Evolutionary conservation across 2,329 filamentous ascomycete species (phyloP), one percentile per base, ranked within the genome.

Genomic region (Pseudogymnoascus sp.): DNA sequence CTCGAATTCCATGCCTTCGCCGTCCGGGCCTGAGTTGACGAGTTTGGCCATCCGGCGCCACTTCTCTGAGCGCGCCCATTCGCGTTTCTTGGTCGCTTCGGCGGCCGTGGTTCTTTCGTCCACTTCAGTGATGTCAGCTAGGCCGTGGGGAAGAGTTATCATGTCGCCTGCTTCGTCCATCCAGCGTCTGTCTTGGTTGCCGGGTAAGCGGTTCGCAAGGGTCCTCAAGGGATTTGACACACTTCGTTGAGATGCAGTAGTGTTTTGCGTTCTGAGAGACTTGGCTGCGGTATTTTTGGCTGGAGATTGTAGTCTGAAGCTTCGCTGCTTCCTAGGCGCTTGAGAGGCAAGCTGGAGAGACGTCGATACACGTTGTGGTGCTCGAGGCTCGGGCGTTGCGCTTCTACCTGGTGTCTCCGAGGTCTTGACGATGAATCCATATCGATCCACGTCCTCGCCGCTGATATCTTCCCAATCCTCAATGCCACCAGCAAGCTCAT

Each of bases 381-480:
- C 68, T 64, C 68, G 68, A 23, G 68, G 66, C 59, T 71, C 69
- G n/a, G 72, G 71, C n/a, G 70, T 71, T 66, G 77, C 76, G 12
- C 57, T 40, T 60, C 37, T 40, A n/a, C 16, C 23, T 18, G 34
- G 18, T 12, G 23, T 12, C 4, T 61, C 59, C 16, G 69, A 59
- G 29, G 75, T 76, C 66, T 76, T 73, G 29, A 75, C 70, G 69
- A 89, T 89, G 75, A 89, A 89, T 65, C 86, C 86, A 71, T 88
- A 89, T 70, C 86, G 81, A 75, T 89, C 86, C 66, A 89, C 82
- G 71, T 85, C 81, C 60, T 77, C 78, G 34, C 80, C 83, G 62
- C 85, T 77, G 2, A 89, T 76, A 67, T 88, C 83, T 69, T 87
- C 82, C 85, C 85, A 88, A 69, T 89, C 85, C 71, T 89, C 86